Base-by-base conservation (phyloP, 2,329 filamentous ascomycete genomes). In the Claviceps pazoutovae region DNA sequence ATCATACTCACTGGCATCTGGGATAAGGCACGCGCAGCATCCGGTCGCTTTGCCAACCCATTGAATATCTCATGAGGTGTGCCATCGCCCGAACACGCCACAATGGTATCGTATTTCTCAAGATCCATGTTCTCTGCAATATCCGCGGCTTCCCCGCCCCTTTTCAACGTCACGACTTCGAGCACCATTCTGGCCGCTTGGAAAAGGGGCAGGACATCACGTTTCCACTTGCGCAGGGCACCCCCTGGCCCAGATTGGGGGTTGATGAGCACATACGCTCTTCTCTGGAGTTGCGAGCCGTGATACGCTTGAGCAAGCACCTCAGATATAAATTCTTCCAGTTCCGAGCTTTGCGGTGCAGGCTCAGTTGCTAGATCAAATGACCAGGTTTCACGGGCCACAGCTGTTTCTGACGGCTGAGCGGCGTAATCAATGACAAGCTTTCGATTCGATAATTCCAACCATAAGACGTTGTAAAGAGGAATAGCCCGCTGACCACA, bases 41-140 rank as follows among this genome's bases (percentile, higher is more conserved):
- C 86, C 4, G 75, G 63, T 41, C 88, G 82, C 67, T 81, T 84
- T 14, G 80, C 89, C 36, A 98, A 71, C 0, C 93, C 93, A 63
- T 98, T 97, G 72, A 96, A 95, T 8, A 95, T 85, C 67, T 98
- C 93, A 64, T 95, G 85, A 0, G 88, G 84, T 41, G 95, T 74
- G 9, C 93, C 93, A 60, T 98, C 93, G 4, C 93, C 93, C 0
- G 91, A 96, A 63, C 88, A 93, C 56, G 88, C 87, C 26, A 91
- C 82, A 14, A 97, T 78, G 8, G 89, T 84, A 68, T 98, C 93
- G 66, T 82, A 95, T 2, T 76, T 78, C 47, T 89, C 79, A 30
- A 93, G 75, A 62, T 96, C 86, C 48, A 95, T 68, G 43, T 81
- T 75, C 62, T 86, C 75, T 11, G 82, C 83, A 54, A 97, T 82